Evolutionary conservation across 163 green algal genomes (phyloP).

Genomic region (Volvox carteri): DNA sequence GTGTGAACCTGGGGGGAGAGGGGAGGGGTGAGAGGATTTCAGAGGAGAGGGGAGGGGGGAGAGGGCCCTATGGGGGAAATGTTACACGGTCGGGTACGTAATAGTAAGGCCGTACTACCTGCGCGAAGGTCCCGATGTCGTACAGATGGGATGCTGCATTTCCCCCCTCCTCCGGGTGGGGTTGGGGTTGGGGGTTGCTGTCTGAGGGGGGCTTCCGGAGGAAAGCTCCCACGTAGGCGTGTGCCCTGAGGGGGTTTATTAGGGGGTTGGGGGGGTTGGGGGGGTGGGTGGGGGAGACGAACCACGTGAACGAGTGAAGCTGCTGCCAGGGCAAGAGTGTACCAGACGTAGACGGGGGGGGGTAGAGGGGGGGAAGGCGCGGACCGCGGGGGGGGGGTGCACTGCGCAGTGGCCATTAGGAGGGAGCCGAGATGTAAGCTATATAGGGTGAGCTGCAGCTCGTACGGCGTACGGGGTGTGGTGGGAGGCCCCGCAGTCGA

Average conservation of each 20-base stretch:
- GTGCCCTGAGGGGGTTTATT: constrained; percentile 74
- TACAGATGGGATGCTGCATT: constrained; percentile 77
- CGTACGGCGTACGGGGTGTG: no score
- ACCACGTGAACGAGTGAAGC: no score
- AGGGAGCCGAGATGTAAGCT: no score
- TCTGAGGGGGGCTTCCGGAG: constrained; percentile 61
- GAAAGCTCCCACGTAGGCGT: constrained; percentile 96
- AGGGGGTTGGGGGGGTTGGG: no score
- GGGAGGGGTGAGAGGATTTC: not conserved
- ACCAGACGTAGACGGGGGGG: no score
- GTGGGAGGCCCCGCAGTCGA: no score
- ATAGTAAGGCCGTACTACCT: constrained; percentile 76
- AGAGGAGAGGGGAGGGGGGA: not conserved
- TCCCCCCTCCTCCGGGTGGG: not conserved
- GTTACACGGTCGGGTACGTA: no score
- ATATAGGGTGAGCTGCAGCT: no score
- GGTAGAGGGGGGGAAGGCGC: no score
- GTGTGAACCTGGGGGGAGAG: constrained; percentile 80
- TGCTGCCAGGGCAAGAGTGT: no score
- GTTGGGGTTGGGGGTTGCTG: constrained; percentile 9
- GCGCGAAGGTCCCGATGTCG: constrained; percentile 92
- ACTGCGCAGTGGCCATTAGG: not conserved
- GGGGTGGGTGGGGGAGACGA: no score
- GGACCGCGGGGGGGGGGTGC: not conserved
- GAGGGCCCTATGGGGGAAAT: not conserved